These are phyloP conservation scores for Rhizopus delemar DNA, from an alignment of 371 early-diverging fungal genomes.

Conservation along the genomic window DNA sequence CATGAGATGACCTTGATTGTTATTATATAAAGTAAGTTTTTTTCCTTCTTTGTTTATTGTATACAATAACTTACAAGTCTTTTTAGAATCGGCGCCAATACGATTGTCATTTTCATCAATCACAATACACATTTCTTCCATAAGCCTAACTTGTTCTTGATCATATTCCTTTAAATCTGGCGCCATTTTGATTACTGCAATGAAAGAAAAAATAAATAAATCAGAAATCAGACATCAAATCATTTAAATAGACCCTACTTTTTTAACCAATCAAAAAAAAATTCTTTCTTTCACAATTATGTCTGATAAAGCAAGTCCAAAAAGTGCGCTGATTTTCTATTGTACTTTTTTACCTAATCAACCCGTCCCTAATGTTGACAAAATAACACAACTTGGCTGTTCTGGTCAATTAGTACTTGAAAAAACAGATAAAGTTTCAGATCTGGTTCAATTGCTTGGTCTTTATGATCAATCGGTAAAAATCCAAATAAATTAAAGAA, in stretches of 20 bases:
- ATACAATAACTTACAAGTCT: conserved; percentile 72
- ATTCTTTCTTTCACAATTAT: not conserved
- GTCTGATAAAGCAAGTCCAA: conserved; percentile 4
- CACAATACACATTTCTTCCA: conserved; percentile 96
- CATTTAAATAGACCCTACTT: too few species aligned
- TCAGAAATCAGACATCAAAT: not conserved
- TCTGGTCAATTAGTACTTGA: conserved; percentile 29
- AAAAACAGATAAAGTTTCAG: conserved; percentile 9
- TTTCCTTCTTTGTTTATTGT: not conserved
- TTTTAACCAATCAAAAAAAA: too few species aligned
- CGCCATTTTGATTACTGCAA: conserved; percentile 34
- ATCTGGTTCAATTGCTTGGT: conserved; percentile 17
- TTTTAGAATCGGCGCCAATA: conserved; percentile 87
- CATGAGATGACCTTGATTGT: conserved; percentile 86
- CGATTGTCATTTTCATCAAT: conserved; percentile 83
- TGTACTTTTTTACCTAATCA: conserved; percentile 12
- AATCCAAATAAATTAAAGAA: not conserved
- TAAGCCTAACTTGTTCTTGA: conserved; percentile 88
- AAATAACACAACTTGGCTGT: conserved; percentile 2
- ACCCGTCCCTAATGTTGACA: conserved; percentile 6
- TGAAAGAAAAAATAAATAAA: conserved; percentile 1
- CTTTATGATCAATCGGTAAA: conserved; percentile 4
- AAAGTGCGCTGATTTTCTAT: conserved; percentile 19
- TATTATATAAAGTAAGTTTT: not conserved
- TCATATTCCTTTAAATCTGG: conserved; percentile 72